A percentile compares a stretch with the other conserved stretches of the same genome.
Conservation (phyloP, 345 rosid species). For the Dovyalis caffra region DNA sequence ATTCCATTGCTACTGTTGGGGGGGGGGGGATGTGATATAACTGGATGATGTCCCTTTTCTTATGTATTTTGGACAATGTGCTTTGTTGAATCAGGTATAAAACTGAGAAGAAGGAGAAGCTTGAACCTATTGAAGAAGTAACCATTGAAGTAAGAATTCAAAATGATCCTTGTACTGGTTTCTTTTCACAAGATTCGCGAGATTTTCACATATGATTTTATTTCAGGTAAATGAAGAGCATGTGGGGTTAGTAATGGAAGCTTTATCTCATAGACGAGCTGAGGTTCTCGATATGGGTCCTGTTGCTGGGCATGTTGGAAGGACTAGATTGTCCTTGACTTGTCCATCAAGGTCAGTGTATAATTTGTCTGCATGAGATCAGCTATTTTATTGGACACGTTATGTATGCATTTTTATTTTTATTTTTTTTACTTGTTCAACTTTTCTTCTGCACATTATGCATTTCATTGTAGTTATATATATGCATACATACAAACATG, state of each 20-base stretch:
- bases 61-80: neutral
- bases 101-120: conserved; percentile 59
- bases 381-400: neutral
- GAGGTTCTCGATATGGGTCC: conserved; percentile 92
- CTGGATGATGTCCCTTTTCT: neutral
- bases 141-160: conserved; percentile 64
- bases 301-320: conserved; percentile 83
- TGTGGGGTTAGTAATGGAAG: conserved; percentile 88
- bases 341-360: conserved; percentile 85
- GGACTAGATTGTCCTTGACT: conserved; percentile 82
- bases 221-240: conserved; percentile 86
- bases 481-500: neutral
- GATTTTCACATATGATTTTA: conserved; percentile 4
- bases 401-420: neutral
- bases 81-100: conserved; percentile 63
- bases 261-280: conserved; percentile 88
- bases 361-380: neutral
- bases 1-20: neutral
- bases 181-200: conserved; percentile 10
- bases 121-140: conserved; percentile 97
- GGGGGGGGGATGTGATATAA: too few species aligned
- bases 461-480: neutral
- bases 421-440: neutral
- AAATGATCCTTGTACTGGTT: neutral
- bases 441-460: neutral